These are phyloP conservation scores for Citrus glauca DNA, from an alignment of 345 rosid genomes.

Conservation along the genomic window DNA sequence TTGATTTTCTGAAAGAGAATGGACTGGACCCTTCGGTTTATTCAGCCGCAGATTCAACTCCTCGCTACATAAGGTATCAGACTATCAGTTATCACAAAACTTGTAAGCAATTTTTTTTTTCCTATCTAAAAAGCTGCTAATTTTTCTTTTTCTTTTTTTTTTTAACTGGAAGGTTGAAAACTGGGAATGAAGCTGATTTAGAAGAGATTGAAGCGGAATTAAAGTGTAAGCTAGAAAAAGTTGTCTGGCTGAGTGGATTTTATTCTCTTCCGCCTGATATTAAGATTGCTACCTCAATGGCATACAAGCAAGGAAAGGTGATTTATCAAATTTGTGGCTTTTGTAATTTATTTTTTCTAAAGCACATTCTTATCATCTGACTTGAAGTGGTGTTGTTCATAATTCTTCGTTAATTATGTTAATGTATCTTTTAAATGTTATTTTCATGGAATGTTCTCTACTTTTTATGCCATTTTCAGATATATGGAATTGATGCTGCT, in stretches of 20 bases:
- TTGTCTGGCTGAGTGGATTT: constrained; percentile 73
- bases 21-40: constrained; percentile 78
- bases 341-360: not conserved
- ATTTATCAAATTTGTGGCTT: not conserved
- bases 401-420: not conserved
- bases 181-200: constrained; percentile 46
- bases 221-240: constrained; percentile 58
- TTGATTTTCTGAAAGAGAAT: constrained; percentile 56
- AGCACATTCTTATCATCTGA: not conserved
- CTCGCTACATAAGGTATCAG: constrained; percentile 75
- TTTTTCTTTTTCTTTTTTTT: not conserved
- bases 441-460: not conserved
- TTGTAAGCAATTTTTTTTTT: not conserved
- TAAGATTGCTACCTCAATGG: constrained; percentile 68
- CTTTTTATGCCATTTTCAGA: constrained; percentile 30
- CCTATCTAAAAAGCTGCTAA: not conserved
- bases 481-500: constrained; percentile 93
- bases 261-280: constrained; percentile 67
- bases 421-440: not conserved
- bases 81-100: constrained; percentile 39
- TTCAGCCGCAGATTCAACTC: constrained; percentile 41
- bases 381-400: not conserved
- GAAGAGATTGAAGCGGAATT: constrained; percentile 63
- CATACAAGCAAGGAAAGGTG: constrained; percentile 78
- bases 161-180: constrained; percentile 56